Evolutionary conservation across 805 yeast genomes (phyloP), one percentile per base, ranked within the genome.

Genomic region (Saccharomycopsis babjevae): DNA sequence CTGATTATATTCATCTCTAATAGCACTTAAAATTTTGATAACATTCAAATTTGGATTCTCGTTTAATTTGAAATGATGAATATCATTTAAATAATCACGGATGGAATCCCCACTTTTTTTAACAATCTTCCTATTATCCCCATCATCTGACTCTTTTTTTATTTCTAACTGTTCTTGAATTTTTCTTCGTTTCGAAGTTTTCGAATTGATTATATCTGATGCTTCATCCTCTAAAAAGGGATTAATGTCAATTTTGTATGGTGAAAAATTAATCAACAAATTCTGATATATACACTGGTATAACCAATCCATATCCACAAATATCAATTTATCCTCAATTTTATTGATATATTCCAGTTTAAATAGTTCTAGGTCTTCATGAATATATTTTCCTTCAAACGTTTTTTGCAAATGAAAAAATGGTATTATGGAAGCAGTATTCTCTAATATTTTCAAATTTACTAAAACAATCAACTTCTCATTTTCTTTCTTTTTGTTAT

Each of bases 1-100:
- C 3, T 67, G 61, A 54, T 68, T 65, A 42, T 77, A 74, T 22
- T 54, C 34, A 18, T 57, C 20, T 38, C 55, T 59, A 20, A 63
- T 13, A n/a, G 57, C 52, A n/a, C 60, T 34, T 7, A 63, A 40
- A 10, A 18, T 57, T 20, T 50, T 57, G 13, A 63, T 61, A 5
- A 58, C 56, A 20, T 57, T 56, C 40, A 63, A 55, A 40, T 63
- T 63, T n/a, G 66, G 66, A 50, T 62, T 57, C 16, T 46, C 52
- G 2, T 46, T 16, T 22, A 46, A 32, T 15, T 22, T 46, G 13
- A 46, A 18, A 18, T n/a, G 32, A 46, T 46, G 52, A 46, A 46
- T 20, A 15, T 22, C 22, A 13, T 46, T 46, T 25, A 46, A 46
- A 46, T 46, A 46, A 46, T 46, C 28, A 2, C 52, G 15, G 22